phyloP scores from a whole-genome alignment of 2,329 filamentous ascomycete genomes.

The Verticillium alfalfae region DNA sequence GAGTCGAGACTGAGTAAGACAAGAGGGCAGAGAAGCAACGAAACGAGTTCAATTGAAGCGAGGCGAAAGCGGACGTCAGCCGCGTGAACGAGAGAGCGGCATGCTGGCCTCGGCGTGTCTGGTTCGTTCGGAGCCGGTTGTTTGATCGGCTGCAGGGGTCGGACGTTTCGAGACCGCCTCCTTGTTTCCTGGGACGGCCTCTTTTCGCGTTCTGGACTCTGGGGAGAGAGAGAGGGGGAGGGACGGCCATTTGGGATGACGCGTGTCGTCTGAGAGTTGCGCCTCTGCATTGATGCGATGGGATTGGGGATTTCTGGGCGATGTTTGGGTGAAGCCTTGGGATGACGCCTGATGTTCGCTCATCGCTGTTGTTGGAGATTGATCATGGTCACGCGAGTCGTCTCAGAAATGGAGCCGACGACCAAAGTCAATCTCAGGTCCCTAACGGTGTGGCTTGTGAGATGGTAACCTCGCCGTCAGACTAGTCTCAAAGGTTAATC shows the following conservation, averaged over 20 bases:
- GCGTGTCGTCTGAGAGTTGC: neutral
- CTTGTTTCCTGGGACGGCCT: neutral
- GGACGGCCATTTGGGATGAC: neutral
- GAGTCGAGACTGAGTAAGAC: neutral
- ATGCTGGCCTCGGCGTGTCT: no score
- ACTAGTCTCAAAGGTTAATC: no score
- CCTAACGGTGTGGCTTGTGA: no score
- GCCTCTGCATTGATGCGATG: slow-evolving; percentile 1
- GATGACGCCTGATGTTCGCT: neutral
- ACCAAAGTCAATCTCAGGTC: no score
- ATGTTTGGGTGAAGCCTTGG: neutral
- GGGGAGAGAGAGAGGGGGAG: neutral
- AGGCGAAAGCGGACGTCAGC: no score
- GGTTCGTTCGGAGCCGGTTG: slow-evolving; percentile 4
- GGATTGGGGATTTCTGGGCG: neutral
- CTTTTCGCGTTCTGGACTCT: neutral
- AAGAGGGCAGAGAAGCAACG: neutral
- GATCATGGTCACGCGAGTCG: neutral
- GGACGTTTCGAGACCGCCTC: slow-evolving; percentile 13
- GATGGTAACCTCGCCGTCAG: no score
- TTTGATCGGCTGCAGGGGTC: slow-evolving; percentile 15
- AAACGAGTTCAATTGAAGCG: no score
- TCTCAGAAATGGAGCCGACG: neutral
- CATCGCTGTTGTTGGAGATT: neutral
- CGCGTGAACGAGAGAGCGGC: no score